phyloP scores from a whole-genome alignment of 2,329 filamentous ascomycete species.

The Trichoderma oligosporum region DNA sequence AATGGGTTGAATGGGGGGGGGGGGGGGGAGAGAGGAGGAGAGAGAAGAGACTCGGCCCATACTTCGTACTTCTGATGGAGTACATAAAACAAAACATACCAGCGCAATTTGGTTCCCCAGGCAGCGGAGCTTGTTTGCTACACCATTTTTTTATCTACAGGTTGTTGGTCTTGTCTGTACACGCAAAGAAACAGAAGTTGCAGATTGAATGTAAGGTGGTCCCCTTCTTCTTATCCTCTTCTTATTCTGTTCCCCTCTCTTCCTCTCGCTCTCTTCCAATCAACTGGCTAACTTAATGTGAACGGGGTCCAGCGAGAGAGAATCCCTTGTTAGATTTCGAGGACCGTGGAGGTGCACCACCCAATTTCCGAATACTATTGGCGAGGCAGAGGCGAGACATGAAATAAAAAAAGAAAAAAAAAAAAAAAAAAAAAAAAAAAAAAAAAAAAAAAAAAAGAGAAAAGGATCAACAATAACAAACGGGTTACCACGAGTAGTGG shows the following conservation, averaged over 20 bases:
- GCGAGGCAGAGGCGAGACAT: neutral
- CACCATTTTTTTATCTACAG: neutral
- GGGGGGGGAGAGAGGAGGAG: no score
- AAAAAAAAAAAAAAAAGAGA: no score
- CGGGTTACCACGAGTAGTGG: no score
- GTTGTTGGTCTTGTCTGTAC: neutral
- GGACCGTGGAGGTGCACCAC: neutral
- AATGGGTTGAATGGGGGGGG: neutral
- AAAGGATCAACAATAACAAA: neutral
- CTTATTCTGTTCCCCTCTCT: neutral
- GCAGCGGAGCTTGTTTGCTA: neutral
- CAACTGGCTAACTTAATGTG: no score
- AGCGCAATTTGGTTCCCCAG: constrained; percentile 1
- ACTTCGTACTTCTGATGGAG: neutral
- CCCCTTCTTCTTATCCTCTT: neutral
- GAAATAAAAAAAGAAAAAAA: no score
- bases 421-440: no score
- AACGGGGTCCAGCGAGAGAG: no score
- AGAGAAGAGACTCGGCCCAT: no score
- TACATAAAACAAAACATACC: constrained; percentile 16
- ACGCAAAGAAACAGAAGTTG: neutral
- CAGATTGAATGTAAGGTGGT: no score
- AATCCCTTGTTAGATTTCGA: no score
- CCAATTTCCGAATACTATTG: constrained; percentile 5
- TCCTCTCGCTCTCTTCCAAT: neutral